Evolutionary conservation across 768 basidiomycete genomes (phyloP).

Genomic region (Polyporus arcularius): DNA sequence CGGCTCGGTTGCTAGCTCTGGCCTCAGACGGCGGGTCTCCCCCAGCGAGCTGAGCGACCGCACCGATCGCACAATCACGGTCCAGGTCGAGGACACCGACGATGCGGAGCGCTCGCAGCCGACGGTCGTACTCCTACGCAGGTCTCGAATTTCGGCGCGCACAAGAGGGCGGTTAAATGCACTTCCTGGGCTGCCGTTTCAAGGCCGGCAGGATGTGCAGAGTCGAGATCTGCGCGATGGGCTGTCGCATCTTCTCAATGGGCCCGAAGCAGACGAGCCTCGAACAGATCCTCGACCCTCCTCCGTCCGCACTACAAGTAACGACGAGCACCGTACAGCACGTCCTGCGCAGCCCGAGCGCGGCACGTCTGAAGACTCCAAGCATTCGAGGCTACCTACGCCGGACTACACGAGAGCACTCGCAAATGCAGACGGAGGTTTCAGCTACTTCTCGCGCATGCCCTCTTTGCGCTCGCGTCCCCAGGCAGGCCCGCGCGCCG

Average conservation of each 20-base stretch:
- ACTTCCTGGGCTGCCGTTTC: conserved; percentile 7
- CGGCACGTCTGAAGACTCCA: background rate
- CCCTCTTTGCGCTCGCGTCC: conserved; percentile 3
- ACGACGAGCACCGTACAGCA: conserved; percentile 4
- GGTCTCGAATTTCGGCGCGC: conserved; percentile 4
- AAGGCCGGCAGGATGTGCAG: background rate
- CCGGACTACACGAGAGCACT: conserved; percentile 17
- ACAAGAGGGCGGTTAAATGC: background rate
- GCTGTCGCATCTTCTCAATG: background rate
- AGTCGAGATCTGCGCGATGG: background rate
- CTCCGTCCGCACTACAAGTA: conserved; percentile 4
- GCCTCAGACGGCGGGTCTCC: conserved; percentile 1
- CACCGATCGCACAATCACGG: conserved; percentile 15
- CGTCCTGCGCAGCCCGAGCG: conserved; percentile 13
- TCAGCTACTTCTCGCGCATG: conserved; percentile 18
- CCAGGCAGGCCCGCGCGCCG: background rate
- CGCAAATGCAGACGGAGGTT: background rate
- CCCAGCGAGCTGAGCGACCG: conserved; percentile 12
- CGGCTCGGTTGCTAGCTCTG: background rate
- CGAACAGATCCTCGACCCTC: conserved; percentile 14
- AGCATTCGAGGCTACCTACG: conserved; percentile 22
- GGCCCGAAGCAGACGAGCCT: background rate
- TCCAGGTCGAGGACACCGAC: conserved; percentile 28
- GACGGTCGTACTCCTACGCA: conserved; percentile 23
- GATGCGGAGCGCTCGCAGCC: conserved; percentile 8